Evolutionary conservation across 2,329 filamentous ascomycete species (phyloP), one percentile per base, ranked within the genome.

Genomic region (Sphaerulina vaccinii): DNA sequence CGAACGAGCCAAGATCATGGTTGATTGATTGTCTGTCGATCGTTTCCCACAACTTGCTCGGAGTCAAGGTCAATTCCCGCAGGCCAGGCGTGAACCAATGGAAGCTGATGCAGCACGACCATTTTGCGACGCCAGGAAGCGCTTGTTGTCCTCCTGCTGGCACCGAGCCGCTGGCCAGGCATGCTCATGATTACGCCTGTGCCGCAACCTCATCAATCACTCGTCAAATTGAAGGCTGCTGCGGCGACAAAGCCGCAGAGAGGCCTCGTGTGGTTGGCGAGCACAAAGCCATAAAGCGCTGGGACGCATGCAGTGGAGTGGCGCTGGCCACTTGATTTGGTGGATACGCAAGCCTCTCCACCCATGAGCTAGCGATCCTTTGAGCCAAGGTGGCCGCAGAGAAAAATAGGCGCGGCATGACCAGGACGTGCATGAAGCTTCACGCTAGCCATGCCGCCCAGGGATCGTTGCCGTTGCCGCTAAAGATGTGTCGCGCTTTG

Each of bases 401-500:
- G 40, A 40, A 48, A 49, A 45, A 32, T 49, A 52, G 52, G 52
- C 52, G 40, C 54, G 52, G 54, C 50, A 58, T 58, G 51, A 56
- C 54, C 54, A 52, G 52, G 46, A 53, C 49, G 49, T 52, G 53
- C 54, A 60, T 51, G 46, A 47, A 48, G 57, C 58, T 60, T 55
- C 27, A 40, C 40, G 49, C 53, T 46, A 54, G 54, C 57, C 54
- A 58, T 59, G 50, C 54, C 49, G 49, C 48, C 51, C 51, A 55
- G 51, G 56, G 54, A 57, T 56, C 52, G 35, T 52, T 45, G 49
- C 54, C 52, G 35, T 52, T 45, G 49, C 54, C 59, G 60, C 60
- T 61, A 62, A 43, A 40, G 53, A 56, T 57, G 60, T 63, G 56
- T 63, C 56, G 59, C 54, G 45, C 36, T 39, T 60, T 55, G 56